phyloP scores from a whole-genome alignment of 805 yeast genomes.

The Phaffomyces antillensis region DNA sequence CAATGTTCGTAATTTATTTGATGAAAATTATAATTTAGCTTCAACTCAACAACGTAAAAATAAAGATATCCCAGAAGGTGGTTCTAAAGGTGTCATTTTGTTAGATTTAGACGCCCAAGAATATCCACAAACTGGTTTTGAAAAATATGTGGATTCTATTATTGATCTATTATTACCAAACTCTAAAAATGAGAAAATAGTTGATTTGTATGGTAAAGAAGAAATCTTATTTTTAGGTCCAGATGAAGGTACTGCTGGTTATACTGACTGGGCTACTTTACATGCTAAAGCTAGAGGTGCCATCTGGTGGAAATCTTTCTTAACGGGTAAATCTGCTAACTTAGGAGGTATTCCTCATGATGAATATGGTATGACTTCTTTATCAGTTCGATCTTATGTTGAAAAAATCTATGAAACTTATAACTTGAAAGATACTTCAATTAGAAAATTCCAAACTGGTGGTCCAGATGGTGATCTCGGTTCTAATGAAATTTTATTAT shows the following conservation, averaged over 20 bases:
- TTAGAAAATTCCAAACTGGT: conserved; percentile 90
- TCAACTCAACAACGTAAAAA: conserved; percentile 94
- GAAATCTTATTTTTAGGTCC: conserved; percentile 97
- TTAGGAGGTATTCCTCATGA: conserved; percentile 98
- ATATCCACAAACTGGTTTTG: conserved; percentile 76
- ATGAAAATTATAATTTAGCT: conserved; percentile 94
- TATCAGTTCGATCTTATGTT: conserved; percentile 89
- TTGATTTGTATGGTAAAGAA: conserved; percentile 74
- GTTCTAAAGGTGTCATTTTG: conserved; percentile 93
- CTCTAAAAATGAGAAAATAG: conserved; percentile 77
- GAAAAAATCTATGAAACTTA: conserved; percentile 80
- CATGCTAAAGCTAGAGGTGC: conserved; percentile 93
- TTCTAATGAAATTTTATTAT: conserved; percentile 85
- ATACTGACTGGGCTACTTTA: conserved; percentile 94
- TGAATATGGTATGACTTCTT: conserved; percentile 94
- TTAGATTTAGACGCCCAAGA: conserved; percentile 66
- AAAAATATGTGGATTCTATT: conserved; percentile 87
- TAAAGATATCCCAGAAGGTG: conserved; percentile 98
- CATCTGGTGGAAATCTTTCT: conserved; percentile 97
- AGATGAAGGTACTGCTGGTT: conserved; percentile 96
- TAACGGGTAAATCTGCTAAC: conserved; percentile 89
- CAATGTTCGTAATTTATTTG: conserved; percentile 84
- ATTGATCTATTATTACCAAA: conserved; percentile 76
- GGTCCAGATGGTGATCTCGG: conserved; percentile 99
- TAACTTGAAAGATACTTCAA: conserved; percentile 45